A percentile compares a stretch with the other conserved stretches of the same genome.
phyloP scores from a whole-genome alignment of 2,329 filamentous ascomycete genomes.

The Claviceps capensis region DNA sequence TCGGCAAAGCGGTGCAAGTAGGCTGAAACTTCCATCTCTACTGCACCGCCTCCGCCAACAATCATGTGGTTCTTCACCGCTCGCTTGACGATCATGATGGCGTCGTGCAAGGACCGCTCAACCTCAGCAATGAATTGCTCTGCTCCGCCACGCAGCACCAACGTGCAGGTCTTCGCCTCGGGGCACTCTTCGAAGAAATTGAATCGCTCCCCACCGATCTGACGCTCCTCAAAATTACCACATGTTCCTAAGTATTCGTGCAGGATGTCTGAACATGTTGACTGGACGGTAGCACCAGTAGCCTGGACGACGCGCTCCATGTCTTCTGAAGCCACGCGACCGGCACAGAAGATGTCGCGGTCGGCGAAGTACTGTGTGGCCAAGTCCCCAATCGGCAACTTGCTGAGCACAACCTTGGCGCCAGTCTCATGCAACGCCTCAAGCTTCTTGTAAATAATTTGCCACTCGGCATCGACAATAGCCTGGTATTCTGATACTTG shows the following conservation, averaged over 20 bases:
- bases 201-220: constrained; percentile 94
- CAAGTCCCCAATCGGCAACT: constrained; percentile 91
- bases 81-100: constrained; percentile 99
- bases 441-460: constrained; percentile 99
- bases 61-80: constrained; percentile 90
- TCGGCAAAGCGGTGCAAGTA: constrained; percentile 90
- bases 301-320: constrained; percentile 94
- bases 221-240: constrained; percentile 82
- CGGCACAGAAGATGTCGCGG: constrained; percentile 95
- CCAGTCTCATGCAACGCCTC: constrained; percentile 88
- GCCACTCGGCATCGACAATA: constrained; percentile 98
- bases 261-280: constrained; percentile 91
- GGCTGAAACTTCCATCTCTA: constrained; percentile 92
- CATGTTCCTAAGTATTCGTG: constrained; percentile 82
- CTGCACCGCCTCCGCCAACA: constrained; percentile 86
- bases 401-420: constrained; percentile 93
- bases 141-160: constrained; percentile 86
- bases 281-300: constrained; percentile 83
- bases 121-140: constrained; percentile 99
- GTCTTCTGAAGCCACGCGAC: constrained; percentile 79
- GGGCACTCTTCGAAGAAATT: constrained; percentile 98
- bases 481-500: constrained; percentile 99
- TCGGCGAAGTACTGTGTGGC: constrained; percentile 98
- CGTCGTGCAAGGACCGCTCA: constrained; percentile 92
- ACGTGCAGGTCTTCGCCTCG: constrained; percentile 88